Evolutionary conservation across 192 early-diverging fungal genomes (phyloP).

Genomic region (Backusella sp.): DNA sequence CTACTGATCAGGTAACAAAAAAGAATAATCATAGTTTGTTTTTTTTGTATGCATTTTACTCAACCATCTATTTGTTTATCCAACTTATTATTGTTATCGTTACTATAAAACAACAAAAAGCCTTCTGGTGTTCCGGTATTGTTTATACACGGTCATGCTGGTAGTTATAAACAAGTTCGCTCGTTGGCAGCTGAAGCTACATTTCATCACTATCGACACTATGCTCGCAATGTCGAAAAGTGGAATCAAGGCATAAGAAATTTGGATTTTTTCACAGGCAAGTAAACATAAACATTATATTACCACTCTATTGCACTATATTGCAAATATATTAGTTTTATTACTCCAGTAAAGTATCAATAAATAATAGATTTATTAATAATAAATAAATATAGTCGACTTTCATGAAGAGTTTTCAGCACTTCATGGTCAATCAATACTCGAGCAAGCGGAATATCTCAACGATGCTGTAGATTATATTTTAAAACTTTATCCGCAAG

Average conservation of each 20-base stretch:
- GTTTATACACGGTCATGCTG: slow-evolving; percentile 95
- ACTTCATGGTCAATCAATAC: slow-evolving; percentile 75
- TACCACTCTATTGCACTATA: neutral
- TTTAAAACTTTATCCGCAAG: slow-evolving; percentile 63
- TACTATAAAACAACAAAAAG: slow-evolving; percentile 17
- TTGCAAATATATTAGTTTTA: neutral
- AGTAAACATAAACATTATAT: neutral
- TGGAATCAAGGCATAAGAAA: slow-evolving; percentile 33
- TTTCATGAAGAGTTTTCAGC: slow-evolving; percentile 92
- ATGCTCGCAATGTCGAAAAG: slow-evolving; percentile 21
- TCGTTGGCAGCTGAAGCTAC: slow-evolving; percentile 80
- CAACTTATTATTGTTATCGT: neutral
- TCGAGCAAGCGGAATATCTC: slow-evolving; percentile 85
- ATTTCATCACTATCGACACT: slow-evolving; percentile 49
- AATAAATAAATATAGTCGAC: slow-evolving; percentile 50
- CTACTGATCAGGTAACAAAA: slow-evolving; percentile 37
- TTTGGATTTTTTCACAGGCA: slow-evolving; percentile 61
- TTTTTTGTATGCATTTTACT: neutral
- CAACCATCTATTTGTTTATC: neutral
- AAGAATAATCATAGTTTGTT: neutral
- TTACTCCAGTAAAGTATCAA: neutral
- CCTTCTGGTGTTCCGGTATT: slow-evolving; percentile 80
- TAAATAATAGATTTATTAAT: slow-evolving; percentile 2
- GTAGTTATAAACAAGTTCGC: slow-evolving; percentile 86
- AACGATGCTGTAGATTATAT: slow-evolving; percentile 81